Evolutionary conservation across 2,329 filamentous ascomycete species (phyloP), one percentile per base, ranked within the genome.

Genomic region (Fusarium equiseti): DNA sequence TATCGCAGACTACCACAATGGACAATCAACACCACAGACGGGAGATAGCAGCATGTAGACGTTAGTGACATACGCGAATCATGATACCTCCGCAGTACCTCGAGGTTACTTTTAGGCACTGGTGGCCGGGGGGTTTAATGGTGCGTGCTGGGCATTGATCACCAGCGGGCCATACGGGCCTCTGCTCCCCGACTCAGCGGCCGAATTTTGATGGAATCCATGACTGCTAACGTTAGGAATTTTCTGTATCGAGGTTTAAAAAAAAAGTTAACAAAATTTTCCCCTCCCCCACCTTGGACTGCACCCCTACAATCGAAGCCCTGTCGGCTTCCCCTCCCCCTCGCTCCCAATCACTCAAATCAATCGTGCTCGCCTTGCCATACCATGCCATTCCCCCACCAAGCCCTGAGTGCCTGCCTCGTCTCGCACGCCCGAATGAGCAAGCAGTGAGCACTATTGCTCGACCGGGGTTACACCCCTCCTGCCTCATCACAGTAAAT

Each of bases 111-210:
- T 63, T 73, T 71, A 71, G 72, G 72, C 70, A 69, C 57, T 69
- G 61, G 53, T 67, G 58, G 35, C 35, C 10, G 18, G 35, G 35
- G 59, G 59, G 69, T 48, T 65, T 29, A 48, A 38, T 61, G 53
- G 60, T 69, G 64, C 60, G 63, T 66, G 72, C 53, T 67, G 52
- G 71, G 72, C 73, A 73, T 74, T 75, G 73, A 65, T 72, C 73
- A 71, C 69, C 40, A 45, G 62, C 54, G 60, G 73, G 63, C 55
- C 62, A 45, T 26, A 61, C 53, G 59, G 73, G 59, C 58, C 58
- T 49, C 22, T 62, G 62, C 59, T 56, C 62, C 72, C 68, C 72
- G 42, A 60, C 56, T 64, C 65, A 53, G 70, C 50, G 44, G 57
- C 68, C 65, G 66, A 40, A 42, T 50, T 38, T 63, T 58, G 67